Conservation (phyloP, 202 grass and related monocot species). For the Panicum virgatum region DNA sequence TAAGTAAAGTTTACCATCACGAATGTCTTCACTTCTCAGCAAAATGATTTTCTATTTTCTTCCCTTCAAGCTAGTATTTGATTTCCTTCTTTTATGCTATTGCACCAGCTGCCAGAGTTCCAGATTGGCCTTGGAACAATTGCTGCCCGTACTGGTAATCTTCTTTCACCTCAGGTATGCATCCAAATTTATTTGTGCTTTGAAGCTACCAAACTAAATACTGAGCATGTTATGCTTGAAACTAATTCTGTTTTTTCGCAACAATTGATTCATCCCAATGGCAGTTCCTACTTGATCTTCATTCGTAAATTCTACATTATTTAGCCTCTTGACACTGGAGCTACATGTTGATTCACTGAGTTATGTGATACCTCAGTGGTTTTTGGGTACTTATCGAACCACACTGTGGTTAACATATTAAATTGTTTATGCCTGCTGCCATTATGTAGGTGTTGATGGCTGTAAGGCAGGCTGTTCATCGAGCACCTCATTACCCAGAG, state of each 20-base stretch:
- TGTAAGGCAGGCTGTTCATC: conserved; percentile 82
- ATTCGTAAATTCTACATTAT: conserved; percentile 14
- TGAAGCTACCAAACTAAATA: conserved; percentile 17
- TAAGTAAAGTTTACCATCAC: conserved; percentile 45
- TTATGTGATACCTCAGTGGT: background rate
- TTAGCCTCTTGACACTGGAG: background rate
- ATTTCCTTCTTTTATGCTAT: conserved; percentile 48
- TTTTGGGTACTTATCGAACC: conserved; percentile 15
- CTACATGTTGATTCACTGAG: conserved; percentile 11
- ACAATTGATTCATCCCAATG: background rate
- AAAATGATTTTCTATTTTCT: background rate
- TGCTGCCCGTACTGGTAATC: conserved; percentile 64
- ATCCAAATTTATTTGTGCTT: conserved; percentile 27
- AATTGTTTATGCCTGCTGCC: conserved; percentile 23
- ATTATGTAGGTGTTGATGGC: conserved; percentile 75
- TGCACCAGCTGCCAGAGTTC: conserved; percentile 76
- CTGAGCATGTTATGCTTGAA: conserved; percentile 19
- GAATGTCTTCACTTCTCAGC: conserved; percentile 1
- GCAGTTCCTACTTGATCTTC: background rate
- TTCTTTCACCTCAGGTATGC: conserved; percentile 80
- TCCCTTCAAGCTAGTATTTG: conserved; percentile 9
- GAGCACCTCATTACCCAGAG: conserved; percentile 71
- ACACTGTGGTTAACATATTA: conserved; percentile 2
- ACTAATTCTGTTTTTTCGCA: background rate
- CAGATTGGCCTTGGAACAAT: conserved; percentile 94